Percentiles rank a stretch among this genome's conserved stretches.
phyloP scores from a whole-genome alignment of 2,329 filamentous ascomycete species.

The Pseudogymnoascus sp. region DNA sequence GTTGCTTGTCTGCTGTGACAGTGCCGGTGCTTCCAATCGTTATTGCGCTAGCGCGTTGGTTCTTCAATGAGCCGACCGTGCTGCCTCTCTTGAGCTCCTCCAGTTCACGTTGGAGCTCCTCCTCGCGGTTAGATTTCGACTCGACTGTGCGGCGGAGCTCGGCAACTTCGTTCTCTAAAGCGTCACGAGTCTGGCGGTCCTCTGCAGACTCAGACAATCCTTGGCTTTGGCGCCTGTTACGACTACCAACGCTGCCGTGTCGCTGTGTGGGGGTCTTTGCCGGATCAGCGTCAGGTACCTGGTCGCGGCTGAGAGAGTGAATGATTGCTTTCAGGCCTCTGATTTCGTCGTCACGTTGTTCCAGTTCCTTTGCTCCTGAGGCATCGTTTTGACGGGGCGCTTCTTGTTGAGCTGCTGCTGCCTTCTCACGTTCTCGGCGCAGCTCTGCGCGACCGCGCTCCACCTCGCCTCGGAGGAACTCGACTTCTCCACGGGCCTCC shows the following conservation, averaged over 20 bases:
- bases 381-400: conserved; percentile 32
- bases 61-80: conserved; percentile 24
- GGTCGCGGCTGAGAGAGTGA: conserved; percentile 79
- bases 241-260: conserved; percentile 15
- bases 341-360: conserved; percentile 96
- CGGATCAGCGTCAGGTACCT: conserved; percentile 30
- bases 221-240: conserved; percentile 26
- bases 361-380: conserved; percentile 62
- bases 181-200: conserved; percentile 53
- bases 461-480: conserved; percentile 90
- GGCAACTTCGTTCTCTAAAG: conserved; percentile 70
- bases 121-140: conserved; percentile 63
- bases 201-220: conserved; percentile 43
- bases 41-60: conserved; percentile 44
- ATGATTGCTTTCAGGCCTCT: conserved; percentile 96
- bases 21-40: conserved; percentile 36
- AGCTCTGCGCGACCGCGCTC: conserved; percentile 85
- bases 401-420: conserved; percentile 50
- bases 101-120: conserved; percentile 77
- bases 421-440: conserved; percentile 78
- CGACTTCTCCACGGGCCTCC: conserved; percentile 89
- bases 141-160: conserved; percentile 68
- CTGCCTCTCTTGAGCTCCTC: conserved; percentile 50
- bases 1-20: conserved; percentile 21
- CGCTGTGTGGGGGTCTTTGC: conserved; percentile 25